Evolutionary conservation across 495 filamentous ascomycete species (phyloP), one percentile per base, ranked within the genome.

Genomic region (Aspergillus indologenus): DNA sequence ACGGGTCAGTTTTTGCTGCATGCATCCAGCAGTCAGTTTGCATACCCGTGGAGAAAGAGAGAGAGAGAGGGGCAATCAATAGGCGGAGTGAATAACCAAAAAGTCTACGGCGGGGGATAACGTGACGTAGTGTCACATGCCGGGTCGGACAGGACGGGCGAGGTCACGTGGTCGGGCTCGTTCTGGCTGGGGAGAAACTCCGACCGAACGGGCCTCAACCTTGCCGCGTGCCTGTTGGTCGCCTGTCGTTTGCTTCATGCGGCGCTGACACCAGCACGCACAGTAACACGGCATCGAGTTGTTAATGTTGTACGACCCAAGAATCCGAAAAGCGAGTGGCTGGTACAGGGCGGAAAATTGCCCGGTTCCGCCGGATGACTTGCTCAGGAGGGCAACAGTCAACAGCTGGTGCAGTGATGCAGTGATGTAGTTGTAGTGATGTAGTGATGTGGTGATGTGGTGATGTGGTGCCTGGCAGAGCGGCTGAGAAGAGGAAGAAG

Each of bases 71-170:
- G 53, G 45, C 53, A 57, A 14, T 29, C 26, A 29, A 4, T 29
- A 29, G 26, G 3, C 9, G 26, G 26, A n/a, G n/a, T n/a, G n/a
- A n/a, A n/a, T n/a, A n/a, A n/a, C n/a, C 26, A 29, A 29, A 29
- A 29, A 29, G n/a, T n/a, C 9, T 40, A 40, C 34, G 34, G 34
- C 34, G 34, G 34, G 59, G 59, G 12, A 40, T 47, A 57, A 61
- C 54, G 54, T 61, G 59, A 61, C 59, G 59, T 61, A 61, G 59
- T 61, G 44, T 61, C 59, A 61, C 59, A 61, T 61, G 59, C 24
- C 19, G 24, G 40, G 22, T 60, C 18, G 26, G 20, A 31, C 17
- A 14, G 34, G 12, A 4, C 5, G 34, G 34, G 26, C 26, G 9
- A 29, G 9, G 34, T 40, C 34, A 40, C 34, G 34, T 40, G 34